These are phyloP conservation scores for Aurantiochytrium sp. DNA, from an alignment of 108 stramenopile species.

Conservation along the genomic window DNA sequence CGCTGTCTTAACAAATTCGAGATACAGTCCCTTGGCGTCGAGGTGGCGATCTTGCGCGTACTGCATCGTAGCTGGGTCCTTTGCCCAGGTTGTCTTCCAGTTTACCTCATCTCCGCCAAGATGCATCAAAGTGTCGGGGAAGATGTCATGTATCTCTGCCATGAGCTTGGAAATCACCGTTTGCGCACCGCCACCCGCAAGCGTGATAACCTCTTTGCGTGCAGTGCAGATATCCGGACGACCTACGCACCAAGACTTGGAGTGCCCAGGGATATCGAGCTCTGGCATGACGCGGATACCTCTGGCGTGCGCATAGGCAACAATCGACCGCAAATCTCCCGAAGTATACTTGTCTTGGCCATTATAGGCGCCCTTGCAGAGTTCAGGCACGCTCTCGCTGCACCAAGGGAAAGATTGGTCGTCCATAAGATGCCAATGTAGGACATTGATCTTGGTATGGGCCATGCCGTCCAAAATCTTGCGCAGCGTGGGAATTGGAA, in stretches of 20 bases:
- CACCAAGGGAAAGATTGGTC: conserved; percentile 51
- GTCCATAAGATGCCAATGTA: conserved; percentile 71
- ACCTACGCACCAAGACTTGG: neutral
- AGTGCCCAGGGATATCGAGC: conserved; percentile 28
- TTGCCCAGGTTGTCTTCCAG: too few relatives aligned
- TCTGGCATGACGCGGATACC: conserved; percentile 26
- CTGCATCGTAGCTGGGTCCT: too few relatives aligned
- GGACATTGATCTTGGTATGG: conserved; percentile 62
- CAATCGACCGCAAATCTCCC: neutral
- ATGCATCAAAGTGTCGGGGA: conserved; percentile 29
- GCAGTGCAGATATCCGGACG: conserved; percentile 19
- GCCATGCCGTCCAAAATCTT: conserved; percentile 59
- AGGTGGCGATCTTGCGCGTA: neutral
- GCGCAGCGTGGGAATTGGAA: conserved; percentile 50
- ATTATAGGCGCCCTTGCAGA: neutral
- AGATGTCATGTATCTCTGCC: neutral
- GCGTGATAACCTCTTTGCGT: neutral
- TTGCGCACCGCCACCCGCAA: neutral
- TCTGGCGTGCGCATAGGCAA: neutral
- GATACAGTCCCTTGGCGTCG: neutral
- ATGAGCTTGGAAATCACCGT: neutral
- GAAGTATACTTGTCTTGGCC: neutral
- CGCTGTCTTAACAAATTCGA: conserved; percentile 18
- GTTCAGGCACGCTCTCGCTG: neutral
- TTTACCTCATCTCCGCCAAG: too few relatives aligned